phyloP scores from a whole-genome alignment of 345 rosid genomes.

The Ceriops decandra region DNA sequence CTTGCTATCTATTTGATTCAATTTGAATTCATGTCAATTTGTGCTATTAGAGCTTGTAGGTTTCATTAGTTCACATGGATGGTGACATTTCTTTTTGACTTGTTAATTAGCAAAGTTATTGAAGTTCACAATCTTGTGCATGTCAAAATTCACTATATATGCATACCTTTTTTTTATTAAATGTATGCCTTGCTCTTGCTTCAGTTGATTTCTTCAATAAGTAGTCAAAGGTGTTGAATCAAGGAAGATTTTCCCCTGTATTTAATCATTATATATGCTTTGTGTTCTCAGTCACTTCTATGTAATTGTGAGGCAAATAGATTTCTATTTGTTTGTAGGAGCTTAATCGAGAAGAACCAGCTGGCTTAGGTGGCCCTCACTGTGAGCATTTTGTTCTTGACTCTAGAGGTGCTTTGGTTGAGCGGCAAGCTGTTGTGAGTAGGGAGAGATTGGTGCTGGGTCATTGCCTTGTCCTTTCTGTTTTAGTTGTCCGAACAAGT shows the following conservation, averaged over 20 bases:
- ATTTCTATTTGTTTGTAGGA: constrained; percentile 45
- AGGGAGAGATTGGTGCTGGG: constrained; percentile 84
- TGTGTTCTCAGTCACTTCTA: background rate
- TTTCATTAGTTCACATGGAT: no score
- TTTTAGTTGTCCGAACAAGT: constrained; percentile 77
- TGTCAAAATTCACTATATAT: no score
- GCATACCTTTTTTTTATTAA: no score
- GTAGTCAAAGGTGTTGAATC: no score
- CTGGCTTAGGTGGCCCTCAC: constrained; percentile 85
- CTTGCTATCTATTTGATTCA: no score
- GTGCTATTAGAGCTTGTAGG: no score
- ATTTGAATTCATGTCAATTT: no score
- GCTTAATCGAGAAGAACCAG: constrained; percentile 89
- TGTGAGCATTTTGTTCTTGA: constrained; percentile 75
- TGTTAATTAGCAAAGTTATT: no score
- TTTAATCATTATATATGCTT: constrained; percentile 5
- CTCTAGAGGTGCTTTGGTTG: constrained; percentile 88
- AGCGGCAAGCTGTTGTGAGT: constrained; percentile 74
- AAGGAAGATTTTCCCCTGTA: background rate
- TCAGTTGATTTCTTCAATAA: no score
- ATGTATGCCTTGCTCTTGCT: no score
- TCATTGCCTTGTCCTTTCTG: constrained; percentile 88
- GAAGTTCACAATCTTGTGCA: no score
- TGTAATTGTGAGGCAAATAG: background rate
- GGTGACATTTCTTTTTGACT: no score